These are phyloP conservation scores for Parathielavia hyrcaniae DNA, from an alignment of 495 filamentous ascomycete genomes.

Conservation along the genomic window DNA sequence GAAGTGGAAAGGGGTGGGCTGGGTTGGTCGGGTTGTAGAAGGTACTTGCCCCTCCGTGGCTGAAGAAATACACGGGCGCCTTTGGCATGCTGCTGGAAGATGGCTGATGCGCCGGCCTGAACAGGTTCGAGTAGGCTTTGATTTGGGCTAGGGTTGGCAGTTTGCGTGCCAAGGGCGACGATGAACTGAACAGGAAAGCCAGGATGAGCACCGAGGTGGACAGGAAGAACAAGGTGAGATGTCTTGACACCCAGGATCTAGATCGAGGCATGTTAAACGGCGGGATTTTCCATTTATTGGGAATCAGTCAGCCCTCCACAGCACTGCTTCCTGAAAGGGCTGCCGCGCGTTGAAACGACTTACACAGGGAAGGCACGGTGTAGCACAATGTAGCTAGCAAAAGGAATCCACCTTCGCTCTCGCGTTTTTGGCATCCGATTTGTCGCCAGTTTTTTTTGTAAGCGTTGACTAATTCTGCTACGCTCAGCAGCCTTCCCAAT, in stretches of 20 bases:
- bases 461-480: constrained; percentile 13
- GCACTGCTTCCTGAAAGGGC: too few species aligned
- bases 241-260: constrained; percentile 8
- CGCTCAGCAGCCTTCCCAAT: too few species aligned
- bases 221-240: constrained; percentile 8
- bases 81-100: constrained; percentile 26
- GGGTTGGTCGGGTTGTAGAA: neutral
- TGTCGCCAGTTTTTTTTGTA: constrained; percentile 3
- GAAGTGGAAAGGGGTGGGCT: neutral
- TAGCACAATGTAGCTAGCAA: neutral
- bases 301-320: too few species aligned
- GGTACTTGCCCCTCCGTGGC: constrained; percentile 66
- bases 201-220: constrained; percentile 13
- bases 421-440: constrained; percentile 7
- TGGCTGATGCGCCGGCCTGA: constrained; percentile 14
- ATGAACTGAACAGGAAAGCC: constrained; percentile 14
- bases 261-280: constrained; percentile 2
- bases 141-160: constrained; percentile 9
- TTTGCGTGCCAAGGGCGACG: neutral
- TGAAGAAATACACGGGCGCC: constrained; percentile 70
- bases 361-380: neutral
- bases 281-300: too few species aligned
- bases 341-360: too few species aligned
- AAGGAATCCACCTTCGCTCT: neutral
- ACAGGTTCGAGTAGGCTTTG: constrained; percentile 10